phyloP scores from a whole-genome alignment of 345 rosid genomes.

The Syzygium oleosum region DNA sequence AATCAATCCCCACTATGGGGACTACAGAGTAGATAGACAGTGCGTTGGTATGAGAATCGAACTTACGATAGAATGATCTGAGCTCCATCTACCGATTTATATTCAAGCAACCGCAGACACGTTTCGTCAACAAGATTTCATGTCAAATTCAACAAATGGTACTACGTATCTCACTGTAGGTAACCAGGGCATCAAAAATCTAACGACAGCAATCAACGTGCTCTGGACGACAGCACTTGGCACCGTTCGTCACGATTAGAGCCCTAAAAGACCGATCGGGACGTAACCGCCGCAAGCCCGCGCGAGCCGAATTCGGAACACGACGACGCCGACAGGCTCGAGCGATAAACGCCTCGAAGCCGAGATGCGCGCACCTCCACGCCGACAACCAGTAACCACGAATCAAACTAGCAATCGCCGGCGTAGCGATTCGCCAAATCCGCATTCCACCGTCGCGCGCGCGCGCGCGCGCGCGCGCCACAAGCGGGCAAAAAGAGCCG shows the following conservation, averaged over 20 bases:
- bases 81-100: neutral
- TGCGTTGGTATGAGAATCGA: neutral
- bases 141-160: neutral
- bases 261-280: neutral
- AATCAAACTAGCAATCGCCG: neutral
- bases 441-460: neutral
- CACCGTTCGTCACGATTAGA: neutral
- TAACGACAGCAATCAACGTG: neutral
- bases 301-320: neutral
- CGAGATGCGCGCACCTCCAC: neutral
- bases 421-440: neutral
- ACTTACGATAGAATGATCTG: neutral
- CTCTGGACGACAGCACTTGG: neutral
- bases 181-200: neutral
- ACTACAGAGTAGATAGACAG: neutral
- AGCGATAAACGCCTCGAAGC: neutral
- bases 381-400: neutral
- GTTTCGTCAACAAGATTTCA: neutral
- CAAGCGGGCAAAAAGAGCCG: neutral
- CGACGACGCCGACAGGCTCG: neutral
- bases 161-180: neutral
- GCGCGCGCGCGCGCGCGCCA: neutral
- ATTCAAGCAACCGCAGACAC: neutral
- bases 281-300: neutral
- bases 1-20: neutral